phyloP scores from a whole-genome alignment of 306 rosid species.

The Hippophae tibetana region DNA sequence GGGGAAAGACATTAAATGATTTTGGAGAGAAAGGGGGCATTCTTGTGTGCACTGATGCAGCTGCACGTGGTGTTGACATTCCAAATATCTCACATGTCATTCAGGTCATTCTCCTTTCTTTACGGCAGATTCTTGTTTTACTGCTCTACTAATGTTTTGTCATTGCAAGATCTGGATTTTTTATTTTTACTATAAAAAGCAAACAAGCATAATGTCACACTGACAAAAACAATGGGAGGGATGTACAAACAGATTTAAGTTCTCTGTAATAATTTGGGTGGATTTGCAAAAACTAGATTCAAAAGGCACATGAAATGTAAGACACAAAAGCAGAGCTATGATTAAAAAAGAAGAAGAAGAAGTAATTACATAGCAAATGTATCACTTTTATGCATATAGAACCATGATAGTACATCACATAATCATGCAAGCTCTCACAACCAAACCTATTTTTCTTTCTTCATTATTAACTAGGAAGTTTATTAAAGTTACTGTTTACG shows the following conservation, averaged over 20 bases:
- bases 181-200: too few species aligned
- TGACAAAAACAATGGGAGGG: not conserved
- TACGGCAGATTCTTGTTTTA: not conserved
- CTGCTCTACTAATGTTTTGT: not conserved
- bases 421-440: too few species aligned
- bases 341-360: too few species aligned
- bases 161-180: too few species aligned
- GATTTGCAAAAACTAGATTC: not conserved
- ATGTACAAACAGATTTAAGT: not conserved
- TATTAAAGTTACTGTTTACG: too few species aligned
- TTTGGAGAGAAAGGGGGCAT: constrained; percentile 78
- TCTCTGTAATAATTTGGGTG: not conserved
- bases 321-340: not conserved
- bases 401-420: too few species aligned
- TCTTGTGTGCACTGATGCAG: constrained; percentile 96
- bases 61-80: constrained; percentile 90
- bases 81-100: constrained; percentile 80
- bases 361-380: too few species aligned
- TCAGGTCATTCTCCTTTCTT: constrained; percentile 48
- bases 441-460: too few species aligned
- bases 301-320: not conserved
- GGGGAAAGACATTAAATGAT: constrained; percentile 56
- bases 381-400: too few species aligned
- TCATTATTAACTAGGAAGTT: too few species aligned
- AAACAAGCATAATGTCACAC: too few species aligned